Evolutionary conservation across 1,139 yeast genomes (phyloP).

Genomic region (Meyerozyma carpophila): DNA sequence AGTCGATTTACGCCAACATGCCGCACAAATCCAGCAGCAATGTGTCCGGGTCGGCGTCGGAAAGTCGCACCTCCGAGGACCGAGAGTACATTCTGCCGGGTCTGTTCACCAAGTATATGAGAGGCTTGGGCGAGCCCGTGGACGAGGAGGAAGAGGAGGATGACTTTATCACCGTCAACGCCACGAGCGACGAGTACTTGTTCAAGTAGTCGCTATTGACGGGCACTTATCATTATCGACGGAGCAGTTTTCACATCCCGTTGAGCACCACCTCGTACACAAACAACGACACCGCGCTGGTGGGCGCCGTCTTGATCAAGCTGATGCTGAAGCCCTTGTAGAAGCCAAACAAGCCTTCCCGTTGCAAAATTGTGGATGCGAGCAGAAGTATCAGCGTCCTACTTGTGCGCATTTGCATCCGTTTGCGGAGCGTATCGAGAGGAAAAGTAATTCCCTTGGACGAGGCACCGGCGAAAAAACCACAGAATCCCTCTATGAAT

Average conservation of each 20-base stretch:
- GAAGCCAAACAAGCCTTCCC: slow-evolving; percentile 62
- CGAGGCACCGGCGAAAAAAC: slow-evolving; percentile 69
- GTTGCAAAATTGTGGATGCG: slow-evolving; percentile 34
- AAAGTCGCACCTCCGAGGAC: slow-evolving; percentile 14
- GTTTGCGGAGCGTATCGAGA: slow-evolving; percentile 72
- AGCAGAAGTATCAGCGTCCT: slow-evolving; percentile 11
- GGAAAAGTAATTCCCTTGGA: slow-evolving; percentile 81
- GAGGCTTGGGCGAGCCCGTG: slow-evolving; percentile 16
- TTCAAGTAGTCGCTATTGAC: slow-evolving; percentile 13
- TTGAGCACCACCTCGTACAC: slow-evolving; percentile 49
- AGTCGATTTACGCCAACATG: slow-evolving; percentile 29
- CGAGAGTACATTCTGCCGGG: slow-evolving; percentile 41
- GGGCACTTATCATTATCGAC: too few species aligned
- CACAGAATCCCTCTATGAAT: slow-evolving; percentile 60
- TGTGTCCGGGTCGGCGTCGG: slow-evolving; percentile 9
- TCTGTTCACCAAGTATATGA: slow-evolving; percentile 26
- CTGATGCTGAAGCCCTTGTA: slow-evolving; percentile 73
- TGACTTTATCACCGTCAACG: slow-evolving; percentile 24
- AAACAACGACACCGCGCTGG: slow-evolving; percentile 74
- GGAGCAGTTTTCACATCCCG: slow-evolving; percentile 5
- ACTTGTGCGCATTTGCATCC: slow-evolving; percentile 46
- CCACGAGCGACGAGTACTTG: slow-evolving; percentile 26
- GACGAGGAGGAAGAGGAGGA: slow-evolving; percentile 17
- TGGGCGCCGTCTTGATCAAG: slow-evolving; percentile 72
- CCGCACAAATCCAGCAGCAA: slow-evolving; percentile 9